Percentiles rank a stretch among this genome's conserved stretches.
These are phyloP conservation scores for Sarocladiaceae sp. DNA, from an alignment of 2,329 filamentous ascomycete species.

Conservation along the genomic window DNA sequence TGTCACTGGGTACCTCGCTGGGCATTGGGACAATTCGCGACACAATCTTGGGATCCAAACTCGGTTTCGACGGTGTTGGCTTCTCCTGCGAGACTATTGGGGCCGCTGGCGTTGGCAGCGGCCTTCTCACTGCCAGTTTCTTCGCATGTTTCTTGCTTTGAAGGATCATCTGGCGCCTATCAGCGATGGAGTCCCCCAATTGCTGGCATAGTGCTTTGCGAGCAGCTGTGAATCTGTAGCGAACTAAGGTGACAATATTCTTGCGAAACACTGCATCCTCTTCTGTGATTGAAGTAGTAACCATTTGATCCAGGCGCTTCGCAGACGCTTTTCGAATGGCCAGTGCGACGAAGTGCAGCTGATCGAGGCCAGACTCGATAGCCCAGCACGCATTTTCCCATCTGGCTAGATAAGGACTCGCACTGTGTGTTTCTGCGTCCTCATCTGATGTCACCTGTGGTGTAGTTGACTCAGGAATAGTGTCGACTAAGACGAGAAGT, in stretches of 20 bases:
- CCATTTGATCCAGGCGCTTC: background rate
- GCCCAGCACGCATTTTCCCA: background rate
- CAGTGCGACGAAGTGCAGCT: background rate
- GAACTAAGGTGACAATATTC: background rate
- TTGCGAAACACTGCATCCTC: background rate
- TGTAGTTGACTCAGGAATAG: background rate
- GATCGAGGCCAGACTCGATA: background rate
- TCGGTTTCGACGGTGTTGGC: background rate
- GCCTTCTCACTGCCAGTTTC: background rate
- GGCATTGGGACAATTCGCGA: background rate
- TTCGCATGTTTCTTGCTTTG: constrained; percentile 1
- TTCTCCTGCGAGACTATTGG: background rate
- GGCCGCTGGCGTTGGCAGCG: background rate
- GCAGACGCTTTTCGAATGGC: background rate
- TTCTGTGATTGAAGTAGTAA: background rate
- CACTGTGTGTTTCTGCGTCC: background rate
- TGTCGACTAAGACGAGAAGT: background rate
- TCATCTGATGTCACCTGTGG: background rate
- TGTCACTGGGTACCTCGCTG: background rate
- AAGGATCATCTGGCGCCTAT: background rate
- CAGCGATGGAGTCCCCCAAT: background rate
- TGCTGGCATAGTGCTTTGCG: constrained; percentile 1
- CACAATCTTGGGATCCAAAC: background rate
- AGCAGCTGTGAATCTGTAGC: background rate
- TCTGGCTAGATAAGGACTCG: background rate